Evolutionary conservation across 306 rosid species (phyloP).

Genomic region (Lathyrus sativus): DNA sequence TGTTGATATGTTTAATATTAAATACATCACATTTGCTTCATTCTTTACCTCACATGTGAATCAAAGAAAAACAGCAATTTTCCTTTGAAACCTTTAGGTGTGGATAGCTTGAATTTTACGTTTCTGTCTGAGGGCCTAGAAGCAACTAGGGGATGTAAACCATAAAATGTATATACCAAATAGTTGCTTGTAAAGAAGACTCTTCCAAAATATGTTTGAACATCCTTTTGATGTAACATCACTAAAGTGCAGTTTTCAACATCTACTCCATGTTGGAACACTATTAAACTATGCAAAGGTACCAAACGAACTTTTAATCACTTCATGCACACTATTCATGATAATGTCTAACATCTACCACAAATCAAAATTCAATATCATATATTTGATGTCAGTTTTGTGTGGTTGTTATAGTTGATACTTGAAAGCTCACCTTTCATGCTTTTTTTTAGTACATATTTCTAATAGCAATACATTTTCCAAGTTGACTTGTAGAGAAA

Average conservation of each 20-base stretch:
- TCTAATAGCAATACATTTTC: constrained; percentile 14
- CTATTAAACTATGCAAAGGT: constrained; percentile 36
- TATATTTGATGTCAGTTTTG: constrained; percentile 18
- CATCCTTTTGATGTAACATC: constrained; percentile 42
- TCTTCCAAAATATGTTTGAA: constrained; percentile 25
- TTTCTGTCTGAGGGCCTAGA: constrained; percentile 29
- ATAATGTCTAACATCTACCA: constrained; percentile 37
- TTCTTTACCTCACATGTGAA: too few species aligned
- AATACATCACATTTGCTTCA: too few species aligned
- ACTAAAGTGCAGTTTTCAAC: constrained; percentile 33
- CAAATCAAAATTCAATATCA: constrained; percentile 48
- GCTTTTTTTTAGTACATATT: constrained; percentile 13
- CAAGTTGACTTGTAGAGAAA: constrained; percentile 19
- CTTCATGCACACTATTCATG: constrained; percentile 23
- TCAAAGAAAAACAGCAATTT: too few species aligned
- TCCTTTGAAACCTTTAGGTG: too few species aligned
- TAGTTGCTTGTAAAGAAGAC: constrained; percentile 7
- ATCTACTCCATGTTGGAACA: constrained; percentile 36
- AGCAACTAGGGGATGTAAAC: constrained; percentile 22
- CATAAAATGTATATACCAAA: not conserved
- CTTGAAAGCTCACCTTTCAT: constrained; percentile 33
- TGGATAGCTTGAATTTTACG: constrained; percentile 8
- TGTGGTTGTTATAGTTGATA: constrained; percentile 33
- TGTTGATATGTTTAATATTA: too few species aligned
- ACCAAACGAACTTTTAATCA: constrained; percentile 23